A percentile compares a stretch with the other conserved stretches of the same genome.
Conservation (phyloP, 2,329 filamentous ascomycete species). For the Apiospora kogelbergensis region DNA sequence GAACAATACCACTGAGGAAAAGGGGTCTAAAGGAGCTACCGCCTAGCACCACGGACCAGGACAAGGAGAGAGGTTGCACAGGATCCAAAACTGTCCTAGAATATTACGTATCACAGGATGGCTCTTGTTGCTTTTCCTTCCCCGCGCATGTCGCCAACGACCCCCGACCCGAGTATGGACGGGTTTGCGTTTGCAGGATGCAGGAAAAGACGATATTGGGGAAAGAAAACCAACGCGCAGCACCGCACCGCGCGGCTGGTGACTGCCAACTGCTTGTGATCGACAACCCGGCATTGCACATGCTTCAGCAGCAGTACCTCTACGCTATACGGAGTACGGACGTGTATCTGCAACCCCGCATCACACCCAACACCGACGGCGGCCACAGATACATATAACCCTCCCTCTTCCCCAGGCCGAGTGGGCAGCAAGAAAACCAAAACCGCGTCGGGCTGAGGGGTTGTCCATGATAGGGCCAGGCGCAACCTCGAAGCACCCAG, state of each 20-base stretch:
- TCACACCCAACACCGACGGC: neutral
- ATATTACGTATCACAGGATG: constrained; percentile 1
- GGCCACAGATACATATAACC: neutral
- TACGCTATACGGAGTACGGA: neutral
- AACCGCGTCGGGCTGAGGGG: neutral
- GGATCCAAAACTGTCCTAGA: neutral
- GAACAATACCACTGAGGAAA: neutral
- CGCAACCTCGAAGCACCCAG: neutral
- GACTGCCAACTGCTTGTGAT: neutral
- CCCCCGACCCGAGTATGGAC: neutral
- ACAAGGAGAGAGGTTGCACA: neutral
- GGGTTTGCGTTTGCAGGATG: neutral
- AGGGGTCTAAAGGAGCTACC: neutral
- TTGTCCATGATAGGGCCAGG: neutral
- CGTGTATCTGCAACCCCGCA: neutral
- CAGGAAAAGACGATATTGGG: neutral
- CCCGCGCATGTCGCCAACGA: neutral
- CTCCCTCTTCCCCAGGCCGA: neutral
- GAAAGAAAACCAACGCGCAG: neutral
- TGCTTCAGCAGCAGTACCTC: neutral
- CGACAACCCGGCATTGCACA: neutral
- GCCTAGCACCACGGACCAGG: neutral
- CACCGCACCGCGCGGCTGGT: neutral
- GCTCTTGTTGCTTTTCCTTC: neutral
- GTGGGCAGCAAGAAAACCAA: neutral